Percentiles rank a stretch among this genome's conserved stretches.
Conservation (phyloP, 2,329 filamentous ascomycete genomes). For the Aspergillus sp. region DNA sequence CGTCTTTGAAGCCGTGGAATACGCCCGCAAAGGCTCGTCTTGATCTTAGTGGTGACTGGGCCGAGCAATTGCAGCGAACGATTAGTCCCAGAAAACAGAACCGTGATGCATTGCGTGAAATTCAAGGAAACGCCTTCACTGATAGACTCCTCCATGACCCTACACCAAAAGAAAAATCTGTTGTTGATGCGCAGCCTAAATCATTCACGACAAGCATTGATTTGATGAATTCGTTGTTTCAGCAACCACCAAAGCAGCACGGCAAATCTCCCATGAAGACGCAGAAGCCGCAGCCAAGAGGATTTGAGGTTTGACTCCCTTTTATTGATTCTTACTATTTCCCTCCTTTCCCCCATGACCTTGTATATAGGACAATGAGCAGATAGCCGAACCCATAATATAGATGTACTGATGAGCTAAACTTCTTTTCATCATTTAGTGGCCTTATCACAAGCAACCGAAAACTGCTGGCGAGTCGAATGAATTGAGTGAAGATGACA, state of each 20-base stretch:
- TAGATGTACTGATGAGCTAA: slow-evolving; percentile 37
- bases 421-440: slow-evolving; percentile 54
- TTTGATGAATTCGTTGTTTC: slow-evolving; percentile 91
- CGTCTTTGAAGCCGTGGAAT: slow-evolving; percentile 26
- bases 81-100: slow-evolving; percentile 92
- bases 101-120: slow-evolving; percentile 65
- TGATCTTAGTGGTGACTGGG: slow-evolving; percentile 76
- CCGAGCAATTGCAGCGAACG: slow-evolving; percentile 86
- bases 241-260: slow-evolving; percentile 53
- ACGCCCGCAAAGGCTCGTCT: slow-evolving; percentile 53
- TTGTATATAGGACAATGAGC: slow-evolving; percentile 1
- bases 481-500: slow-evolving; percentile 60
- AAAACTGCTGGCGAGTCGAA: slow-evolving; percentile 61
- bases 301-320: slow-evolving; percentile 83
- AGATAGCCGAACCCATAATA: slow-evolving; percentile 29
- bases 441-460: slow-evolving; percentile 76
- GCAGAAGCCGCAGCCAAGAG: slow-evolving; percentile 54
- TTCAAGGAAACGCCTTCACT: slow-evolving; percentile 55
- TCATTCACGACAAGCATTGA: slow-evolving; percentile 87
- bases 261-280: slow-evolving; percentile 46
- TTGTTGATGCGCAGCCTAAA: slow-evolving; percentile 37
- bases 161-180: slow-evolving; percentile 21
- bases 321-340: slow-evolving; percentile 31
- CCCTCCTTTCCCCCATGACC: slow-evolving; percentile 37
- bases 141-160: slow-evolving; percentile 38